Base-by-base conservation (phyloP, 2,329 filamentous ascomycete genomes). In the Sodiomyces alkalinus region DNA sequence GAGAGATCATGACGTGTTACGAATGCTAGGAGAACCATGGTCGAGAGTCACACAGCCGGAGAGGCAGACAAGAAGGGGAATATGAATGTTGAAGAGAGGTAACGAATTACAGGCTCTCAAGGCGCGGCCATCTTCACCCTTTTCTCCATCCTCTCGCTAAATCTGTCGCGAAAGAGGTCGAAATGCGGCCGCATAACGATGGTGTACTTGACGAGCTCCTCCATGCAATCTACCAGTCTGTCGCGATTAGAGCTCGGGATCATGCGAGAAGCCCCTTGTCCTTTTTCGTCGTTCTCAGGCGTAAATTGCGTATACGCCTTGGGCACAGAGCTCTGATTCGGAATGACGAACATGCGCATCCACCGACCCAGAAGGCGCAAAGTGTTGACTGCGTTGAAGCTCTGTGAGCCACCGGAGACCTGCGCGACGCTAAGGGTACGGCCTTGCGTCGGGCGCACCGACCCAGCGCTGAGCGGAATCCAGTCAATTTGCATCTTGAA, bases 401-500 rank as follows among this genome's bases (percentile, higher is more conserved):
- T 70, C 43, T 78, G 74, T 1, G 65, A 73, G 1, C 73, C 74
- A 11, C 74, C 73, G 29, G 56, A 67, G 1, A 78, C 70, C 44
- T 76, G 68, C 0, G 68, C 65, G 14, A 78, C 58, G 1, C 64
- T 64, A 1, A 79, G 53, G 0, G 72, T 78, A 1, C 72, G 60
- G 19, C 73, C 73, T 49, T 79, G 73, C 0, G 74, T 78, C 0
- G 71, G 74, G 1, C 73, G 65, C 0, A 79, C 64, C 7, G 65
- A 67, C 15, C 73, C 72, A 0, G 64, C 64, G 2, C 55, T 62
- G 0, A 79, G 52, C 0, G 73, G 73, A 21, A 78, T 73, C 74
- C 74, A 78, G 45, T 79, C 74, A 26, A 78, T 77, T 37, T 78
- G 72, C 37, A 74, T 74, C 37, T 78, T 78, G 56, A 78, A 78